These are phyloP conservation scores for Phytophthora chlamydospora DNA, from an alignment of 352 stramenopile genomes.

Conservation along the genomic window DNA sequence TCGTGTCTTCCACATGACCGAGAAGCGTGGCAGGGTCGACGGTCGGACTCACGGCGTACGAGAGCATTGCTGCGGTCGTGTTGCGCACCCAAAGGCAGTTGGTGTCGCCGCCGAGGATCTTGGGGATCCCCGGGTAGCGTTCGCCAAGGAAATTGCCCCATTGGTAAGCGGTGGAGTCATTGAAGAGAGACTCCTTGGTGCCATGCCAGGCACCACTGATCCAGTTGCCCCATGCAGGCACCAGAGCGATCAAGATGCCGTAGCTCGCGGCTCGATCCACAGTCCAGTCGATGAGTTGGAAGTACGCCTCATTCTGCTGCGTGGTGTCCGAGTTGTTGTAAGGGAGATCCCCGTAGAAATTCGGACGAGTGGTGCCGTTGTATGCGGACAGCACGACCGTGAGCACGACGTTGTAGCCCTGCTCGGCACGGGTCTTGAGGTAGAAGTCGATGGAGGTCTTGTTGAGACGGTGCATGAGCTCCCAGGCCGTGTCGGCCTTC, in stretches of 20 bases:
- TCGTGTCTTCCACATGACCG: slow-evolving; percentile 12
- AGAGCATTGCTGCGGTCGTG: slow-evolving; percentile 6
- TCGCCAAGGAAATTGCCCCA: slow-evolving; percentile 23
- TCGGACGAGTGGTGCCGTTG: slow-evolving; percentile 24
- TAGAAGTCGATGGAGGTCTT: slow-evolving; percentile 41
- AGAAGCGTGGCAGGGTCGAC: slow-evolving; percentile 8
- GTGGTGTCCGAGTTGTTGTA: slow-evolving; percentile 29
- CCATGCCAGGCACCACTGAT: slow-evolving; percentile 14
- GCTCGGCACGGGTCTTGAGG: slow-evolving; percentile 26
- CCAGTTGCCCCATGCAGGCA: slow-evolving; percentile 20
- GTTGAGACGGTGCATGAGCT: slow-evolving; percentile 32
- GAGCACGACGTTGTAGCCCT: slow-evolving; percentile 32
- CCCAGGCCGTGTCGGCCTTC: slow-evolving; percentile 35
- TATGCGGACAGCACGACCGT: slow-evolving; percentile 21
- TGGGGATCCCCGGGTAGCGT: slow-evolving; percentile 26
- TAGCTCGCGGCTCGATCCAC: slow-evolving; percentile 30
- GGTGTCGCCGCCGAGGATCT: slow-evolving; percentile 29
- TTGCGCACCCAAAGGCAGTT: slow-evolving; percentile 23
- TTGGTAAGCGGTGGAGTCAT: slow-evolving; percentile 17
- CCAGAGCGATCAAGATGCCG: slow-evolving; percentile 26
- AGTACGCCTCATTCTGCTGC: slow-evolving; percentile 25
- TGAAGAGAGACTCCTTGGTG: slow-evolving; percentile 15
- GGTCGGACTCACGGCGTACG: slow-evolving; percentile 2
- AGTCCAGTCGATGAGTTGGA: slow-evolving; percentile 34
- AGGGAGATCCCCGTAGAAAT: slow-evolving; percentile 31